Percentiles rank a stretch among this genome's conserved stretches.
These are phyloP conservation scores for Moelleriella libera DNA, from an alignment of 2,329 filamentous ascomycete species.

Conservation along the genomic window DNA sequence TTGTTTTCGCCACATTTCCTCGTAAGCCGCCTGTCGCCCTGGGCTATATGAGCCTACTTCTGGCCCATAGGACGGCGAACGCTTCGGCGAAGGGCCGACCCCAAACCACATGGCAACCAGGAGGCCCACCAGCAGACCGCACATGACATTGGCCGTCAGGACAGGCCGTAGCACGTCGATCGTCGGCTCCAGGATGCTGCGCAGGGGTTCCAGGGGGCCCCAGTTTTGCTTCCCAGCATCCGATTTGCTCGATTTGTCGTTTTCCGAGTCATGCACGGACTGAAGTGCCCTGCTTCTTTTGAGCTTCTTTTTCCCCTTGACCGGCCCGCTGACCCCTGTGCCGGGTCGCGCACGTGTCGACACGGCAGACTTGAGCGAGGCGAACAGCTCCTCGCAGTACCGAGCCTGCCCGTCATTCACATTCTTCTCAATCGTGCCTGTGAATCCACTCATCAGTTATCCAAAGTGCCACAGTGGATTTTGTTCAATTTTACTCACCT, in stretches of 20 bases:
- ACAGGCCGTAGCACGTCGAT: slow-evolving; percentile 56
- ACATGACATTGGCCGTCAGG: slow-evolving; percentile 62
- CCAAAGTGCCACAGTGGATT: neutral
- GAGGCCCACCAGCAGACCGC: slow-evolving; percentile 59
- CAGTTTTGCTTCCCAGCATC: slow-evolving; percentile 39
- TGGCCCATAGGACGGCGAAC: slow-evolving; percentile 20
- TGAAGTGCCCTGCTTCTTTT: slow-evolving; percentile 34
- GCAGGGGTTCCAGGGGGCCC: slow-evolving; percentile 72
- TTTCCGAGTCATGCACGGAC: slow-evolving; percentile 27
- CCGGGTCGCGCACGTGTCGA: slow-evolving; percentile 44
- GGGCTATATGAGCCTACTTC: slow-evolving; percentile 24
- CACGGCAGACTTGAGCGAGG: slow-evolving; percentile 59
- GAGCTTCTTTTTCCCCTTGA: slow-evolving; percentile 49
- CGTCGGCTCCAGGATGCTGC: slow-evolving; percentile 54
- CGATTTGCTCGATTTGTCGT: slow-evolving; percentile 25
- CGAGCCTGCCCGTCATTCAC: slow-evolving; percentile 77
- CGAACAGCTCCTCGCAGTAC: slow-evolving; percentile 70
- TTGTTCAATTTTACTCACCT: slow-evolving; percentile 39
- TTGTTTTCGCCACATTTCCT: slow-evolving; percentile 82
- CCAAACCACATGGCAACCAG: slow-evolving; percentile 64
- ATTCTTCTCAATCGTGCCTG: slow-evolving; percentile 90
- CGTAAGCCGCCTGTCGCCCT: slow-evolving; percentile 68
- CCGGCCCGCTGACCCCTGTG: slow-evolving; percentile 28
- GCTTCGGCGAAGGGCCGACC: slow-evolving; percentile 33
- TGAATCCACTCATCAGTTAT: slow-evolving; percentile 13